Percentiles rank a stretch among this genome's conserved stretches.
phyloP scores from a whole-genome alignment of 1,284 basidiomycete genomes.

The Peniophora sp. region DNA sequence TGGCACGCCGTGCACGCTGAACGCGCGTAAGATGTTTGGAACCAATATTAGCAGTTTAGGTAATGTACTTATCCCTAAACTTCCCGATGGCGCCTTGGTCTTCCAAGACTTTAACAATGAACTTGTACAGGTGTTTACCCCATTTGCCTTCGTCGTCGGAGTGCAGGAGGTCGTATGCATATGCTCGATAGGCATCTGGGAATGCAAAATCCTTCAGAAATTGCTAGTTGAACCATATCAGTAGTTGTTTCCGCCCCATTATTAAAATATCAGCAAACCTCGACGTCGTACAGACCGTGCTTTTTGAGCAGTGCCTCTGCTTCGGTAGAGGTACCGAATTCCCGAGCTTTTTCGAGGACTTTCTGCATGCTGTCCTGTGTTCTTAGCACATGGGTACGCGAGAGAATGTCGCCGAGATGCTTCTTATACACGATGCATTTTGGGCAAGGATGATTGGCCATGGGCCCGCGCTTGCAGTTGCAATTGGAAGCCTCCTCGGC shows the following conservation, averaged over 20 bases:
- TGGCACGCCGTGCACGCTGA: slow-evolving; percentile 13
- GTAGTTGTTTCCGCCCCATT: too few relatives aligned
- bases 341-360: too few relatives aligned
- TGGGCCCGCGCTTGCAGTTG: slow-evolving; percentile 14
- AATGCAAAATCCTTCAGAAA: slow-evolving; percentile 13
- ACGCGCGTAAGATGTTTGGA: not conserved
- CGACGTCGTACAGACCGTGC: slow-evolving; percentile 2
- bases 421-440: slow-evolving; percentile 18
- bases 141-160: slow-evolving; percentile 14
- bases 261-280: not conserved
- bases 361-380: too few relatives aligned
- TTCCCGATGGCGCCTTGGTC: slow-evolving; percentile 4
- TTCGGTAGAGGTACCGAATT: not conserved
- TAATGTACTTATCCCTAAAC: not conserved
- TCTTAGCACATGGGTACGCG: too few relatives aligned
- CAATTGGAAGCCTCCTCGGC: slow-evolving; percentile 20
- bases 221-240: slow-evolving; percentile 5
- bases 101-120: slow-evolving; percentile 7
- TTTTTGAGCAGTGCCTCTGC: slow-evolving; percentile 11
- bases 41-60: not conserved
- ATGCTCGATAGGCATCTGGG: slow-evolving; percentile 11
- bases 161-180: slow-evolving; percentile 15
- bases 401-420: too few relatives aligned
- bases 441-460: slow-evolving; percentile 20
- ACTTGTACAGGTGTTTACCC: slow-evolving; percentile 14